Evolutionary conservation across 768 basidiomycete species (phyloP).

Genomic region (Pleurotus platypus): DNA sequence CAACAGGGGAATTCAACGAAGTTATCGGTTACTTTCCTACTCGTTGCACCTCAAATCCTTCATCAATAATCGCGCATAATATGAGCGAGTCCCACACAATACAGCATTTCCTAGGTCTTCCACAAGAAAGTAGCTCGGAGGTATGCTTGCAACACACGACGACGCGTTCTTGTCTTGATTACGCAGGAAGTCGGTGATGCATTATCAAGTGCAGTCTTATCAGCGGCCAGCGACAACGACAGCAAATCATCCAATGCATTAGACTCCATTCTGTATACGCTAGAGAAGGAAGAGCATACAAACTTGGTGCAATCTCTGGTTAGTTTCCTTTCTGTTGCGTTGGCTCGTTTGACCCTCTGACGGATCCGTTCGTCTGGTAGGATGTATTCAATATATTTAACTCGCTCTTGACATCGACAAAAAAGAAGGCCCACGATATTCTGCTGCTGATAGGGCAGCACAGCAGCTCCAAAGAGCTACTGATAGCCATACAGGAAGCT

Average conservation of each 20-base stretch:
- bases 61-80: too few relatives aligned
- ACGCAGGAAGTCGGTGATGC: not conserved
- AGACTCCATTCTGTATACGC: not conserved
- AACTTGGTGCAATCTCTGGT: not conserved
- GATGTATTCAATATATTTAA: constrained; percentile 44
- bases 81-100: too few relatives aligned
- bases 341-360: not conserved
- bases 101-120: not conserved
- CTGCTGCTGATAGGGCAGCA: constrained; percentile 36
- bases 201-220: not conserved
- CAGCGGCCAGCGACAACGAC: not conserved
- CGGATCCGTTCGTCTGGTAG: constrained; percentile 20
- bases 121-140: not conserved
- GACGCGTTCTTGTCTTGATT: not conserved
- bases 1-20: too few relatives aligned
- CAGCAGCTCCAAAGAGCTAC: constrained; percentile 40
- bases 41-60: too few relatives aligned
- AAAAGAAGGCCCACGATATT: constrained; percentile 35
- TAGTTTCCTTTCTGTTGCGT: not conserved
- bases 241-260: not conserved
- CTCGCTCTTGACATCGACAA: constrained; percentile 30
- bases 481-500: constrained; percentile 44
- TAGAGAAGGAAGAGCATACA: not conserved
- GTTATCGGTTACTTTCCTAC: too few relatives aligned
- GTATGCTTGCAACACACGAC: not conserved